Conservation (phyloP, 306 rosid species). For the Cicer bijugum region DNA sequence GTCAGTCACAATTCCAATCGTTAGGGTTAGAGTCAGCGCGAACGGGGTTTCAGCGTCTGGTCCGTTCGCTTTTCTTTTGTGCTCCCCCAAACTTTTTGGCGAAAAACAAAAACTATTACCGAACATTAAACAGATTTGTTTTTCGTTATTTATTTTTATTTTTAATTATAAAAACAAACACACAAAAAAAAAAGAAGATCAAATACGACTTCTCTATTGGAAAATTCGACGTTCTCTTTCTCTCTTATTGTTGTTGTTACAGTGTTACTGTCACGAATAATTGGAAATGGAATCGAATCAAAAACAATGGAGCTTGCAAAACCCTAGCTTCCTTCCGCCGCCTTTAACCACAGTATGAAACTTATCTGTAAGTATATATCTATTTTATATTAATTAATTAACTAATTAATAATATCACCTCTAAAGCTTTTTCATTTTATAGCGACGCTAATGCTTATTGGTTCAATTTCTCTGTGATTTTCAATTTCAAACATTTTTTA, state of each 20-base stretch:
- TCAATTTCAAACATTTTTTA: background rate
- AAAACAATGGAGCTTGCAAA: slow-evolving; percentile 56
- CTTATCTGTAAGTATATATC: slow-evolving; percentile 49
- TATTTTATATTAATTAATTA: slow-evolving; percentile 10
- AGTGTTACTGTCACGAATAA: slow-evolving; percentile 33
- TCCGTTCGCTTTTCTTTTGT: slow-evolving; percentile 41
- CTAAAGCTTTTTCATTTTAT: slow-evolving; percentile 16
- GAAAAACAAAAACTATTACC: background rate
- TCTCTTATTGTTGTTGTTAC: slow-evolving; percentile 7
- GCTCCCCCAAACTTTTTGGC: slow-evolving; percentile 47
- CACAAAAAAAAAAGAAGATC: background rate
- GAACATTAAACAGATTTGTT: background rate
- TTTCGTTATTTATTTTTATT: background rate
- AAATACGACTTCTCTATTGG: slow-evolving; percentile 26
- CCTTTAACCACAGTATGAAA: slow-evolving; percentile 42
- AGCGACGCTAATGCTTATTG: slow-evolving; percentile 17
- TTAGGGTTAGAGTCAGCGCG: slow-evolving; percentile 52
- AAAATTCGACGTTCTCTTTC: slow-evolving; percentile 29
- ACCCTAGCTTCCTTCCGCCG: slow-evolving; percentile 70
- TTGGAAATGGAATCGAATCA: slow-evolving; percentile 34
- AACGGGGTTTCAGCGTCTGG: slow-evolving; percentile 46
- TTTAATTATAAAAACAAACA: background rate
- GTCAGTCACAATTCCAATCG: slow-evolving; percentile 45
- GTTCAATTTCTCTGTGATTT: slow-evolving; percentile 30
- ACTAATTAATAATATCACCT: slow-evolving; percentile 31